Base-by-base conservation (phyloP, 2,329 filamentous ascomycete species). In the Aspergillus fructus region DNA sequence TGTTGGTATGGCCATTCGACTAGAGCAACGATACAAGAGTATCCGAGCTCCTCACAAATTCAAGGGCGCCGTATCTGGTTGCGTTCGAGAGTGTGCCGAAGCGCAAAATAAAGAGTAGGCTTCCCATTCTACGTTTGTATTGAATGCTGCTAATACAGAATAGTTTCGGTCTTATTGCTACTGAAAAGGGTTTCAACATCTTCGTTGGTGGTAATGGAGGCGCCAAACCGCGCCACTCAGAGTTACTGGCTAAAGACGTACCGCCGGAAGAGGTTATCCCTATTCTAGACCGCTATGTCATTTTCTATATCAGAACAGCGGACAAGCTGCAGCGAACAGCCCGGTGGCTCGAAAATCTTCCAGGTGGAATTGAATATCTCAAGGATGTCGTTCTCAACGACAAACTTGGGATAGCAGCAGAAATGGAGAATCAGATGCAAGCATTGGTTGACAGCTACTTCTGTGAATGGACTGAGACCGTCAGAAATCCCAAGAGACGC, bases 251-350 rank as follows among this genome's bases (percentile, higher is more conserved):
- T 59, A 93, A 92, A 71, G 91, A 96, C 66, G 91, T 96, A 0
- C 85, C 90, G 0, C 89, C 90, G 0, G 86, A 90, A 51, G 89
- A 96, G 67, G 87, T 96, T 8, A 82, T 96, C 8, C 86, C 90
- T 1, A 89, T 96, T 57, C 80, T 96, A 3, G 93, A 96, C 72
- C 87, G 93, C 45, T 96, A 94, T 69, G 83, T 96, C 23, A 91
- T 93, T 76, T 93, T 96, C 79, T 96, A 96, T 77, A 94, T 96
- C 67, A 89, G 91, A 64, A 96, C 93, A 0, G 92, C 91, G 45
- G 92, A 96, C 77, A 92, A 90, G 70, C 85, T 96, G 0, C 91
- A 96, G 74, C 85, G 92, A 49, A 96, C 92, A 24, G 92, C 92
- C 0, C 84, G 91, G 23, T 96, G 92, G 92, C 80, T 96, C 39